Conservation (phyloP, 2,329 filamentous ascomycete genomes). For the Alternaria sp. region DNA sequence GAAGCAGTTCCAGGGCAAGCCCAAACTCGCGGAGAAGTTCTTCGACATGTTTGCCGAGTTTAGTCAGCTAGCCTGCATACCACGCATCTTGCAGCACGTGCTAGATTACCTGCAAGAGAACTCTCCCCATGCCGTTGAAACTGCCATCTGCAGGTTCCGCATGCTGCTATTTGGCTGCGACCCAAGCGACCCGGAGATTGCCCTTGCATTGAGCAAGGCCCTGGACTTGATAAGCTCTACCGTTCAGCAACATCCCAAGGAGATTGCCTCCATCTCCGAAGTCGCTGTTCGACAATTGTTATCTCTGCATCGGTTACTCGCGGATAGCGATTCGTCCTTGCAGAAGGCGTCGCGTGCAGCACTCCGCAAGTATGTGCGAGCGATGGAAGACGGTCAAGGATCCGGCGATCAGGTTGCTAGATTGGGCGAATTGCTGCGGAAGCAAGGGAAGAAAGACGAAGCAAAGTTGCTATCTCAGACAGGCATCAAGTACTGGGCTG, state of each 20-base stretch:
- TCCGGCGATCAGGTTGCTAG: conserved; percentile 34
- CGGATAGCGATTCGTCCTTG: conserved; percentile 60
- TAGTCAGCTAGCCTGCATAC: conserved; percentile 66
- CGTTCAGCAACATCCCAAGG: conserved; percentile 45
- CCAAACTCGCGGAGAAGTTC: conserved; percentile 73
- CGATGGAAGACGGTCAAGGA: conserved; percentile 30
- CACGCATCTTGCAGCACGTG: conserved; percentile 75
- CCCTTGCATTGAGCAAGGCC: conserved; percentile 69
- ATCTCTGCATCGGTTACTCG: conserved; percentile 49
- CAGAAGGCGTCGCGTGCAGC: conserved; percentile 57
- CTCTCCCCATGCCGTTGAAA: conserved; percentile 62
- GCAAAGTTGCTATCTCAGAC: conserved; percentile 32
- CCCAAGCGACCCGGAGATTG: conserved; percentile 71
- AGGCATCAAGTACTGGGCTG: conserved; percentile 37
- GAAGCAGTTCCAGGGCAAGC: conserved; percentile 74
- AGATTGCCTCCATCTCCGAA: conserved; percentile 50
- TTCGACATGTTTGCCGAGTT: conserved; percentile 81
- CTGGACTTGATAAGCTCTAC: conserved; percentile 67
- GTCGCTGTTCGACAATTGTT: conserved; percentile 58
- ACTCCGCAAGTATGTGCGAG: conserved; percentile 45
- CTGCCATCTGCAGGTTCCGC: conserved; percentile 73
- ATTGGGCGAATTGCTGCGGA: conserved; percentile 29
- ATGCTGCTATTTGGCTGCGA: conserved; percentile 72
- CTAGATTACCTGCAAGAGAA: conserved; percentile 66
- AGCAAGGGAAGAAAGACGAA: conserved; percentile 36